These are phyloP conservation scores for Quillaja saponaria DNA, from an alignment of 306 rosid species.

Conservation along the genomic window DNA sequence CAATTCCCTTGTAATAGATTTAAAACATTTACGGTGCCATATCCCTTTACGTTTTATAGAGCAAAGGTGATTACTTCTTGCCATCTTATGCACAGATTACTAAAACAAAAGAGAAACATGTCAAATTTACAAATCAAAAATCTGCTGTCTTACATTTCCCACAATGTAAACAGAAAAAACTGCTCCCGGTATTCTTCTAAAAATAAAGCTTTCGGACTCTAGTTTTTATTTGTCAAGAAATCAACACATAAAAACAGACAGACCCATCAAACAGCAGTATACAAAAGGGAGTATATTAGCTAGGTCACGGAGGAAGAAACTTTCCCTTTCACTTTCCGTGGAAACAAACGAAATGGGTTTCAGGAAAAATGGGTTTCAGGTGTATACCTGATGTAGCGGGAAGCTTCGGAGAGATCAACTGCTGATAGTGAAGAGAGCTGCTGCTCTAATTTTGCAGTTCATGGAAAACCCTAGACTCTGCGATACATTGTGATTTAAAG, in stretches of 20 bases:
- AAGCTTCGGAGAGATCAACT: neutral
- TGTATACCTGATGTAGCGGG: neutral
- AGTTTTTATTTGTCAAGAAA: neutral
- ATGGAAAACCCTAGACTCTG: no score
- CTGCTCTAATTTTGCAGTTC: no score
- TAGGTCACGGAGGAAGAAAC: no score
- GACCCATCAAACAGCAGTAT: neutral
- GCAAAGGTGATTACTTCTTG: neutral
- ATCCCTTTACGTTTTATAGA: neutral
- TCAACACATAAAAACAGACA: neutral
- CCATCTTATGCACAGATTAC: conserved; percentile 5
- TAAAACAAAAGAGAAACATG: neutral
- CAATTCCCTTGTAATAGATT: no score
- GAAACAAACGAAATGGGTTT: no score
- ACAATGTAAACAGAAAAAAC: neutral
- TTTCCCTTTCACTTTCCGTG: no score
- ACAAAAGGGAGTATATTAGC: neutral
- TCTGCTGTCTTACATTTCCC: neutral
- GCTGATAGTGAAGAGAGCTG: neutral
- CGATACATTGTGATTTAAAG: no score
- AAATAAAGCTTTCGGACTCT: no score
- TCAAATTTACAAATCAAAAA: neutral
- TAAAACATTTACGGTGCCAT: no score
- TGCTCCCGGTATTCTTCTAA: no score
- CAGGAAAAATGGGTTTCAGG: no score